Base-by-base conservation (phyloP, 768 basidiomycete species). In the Chlorophyllum brunneum region DNA sequence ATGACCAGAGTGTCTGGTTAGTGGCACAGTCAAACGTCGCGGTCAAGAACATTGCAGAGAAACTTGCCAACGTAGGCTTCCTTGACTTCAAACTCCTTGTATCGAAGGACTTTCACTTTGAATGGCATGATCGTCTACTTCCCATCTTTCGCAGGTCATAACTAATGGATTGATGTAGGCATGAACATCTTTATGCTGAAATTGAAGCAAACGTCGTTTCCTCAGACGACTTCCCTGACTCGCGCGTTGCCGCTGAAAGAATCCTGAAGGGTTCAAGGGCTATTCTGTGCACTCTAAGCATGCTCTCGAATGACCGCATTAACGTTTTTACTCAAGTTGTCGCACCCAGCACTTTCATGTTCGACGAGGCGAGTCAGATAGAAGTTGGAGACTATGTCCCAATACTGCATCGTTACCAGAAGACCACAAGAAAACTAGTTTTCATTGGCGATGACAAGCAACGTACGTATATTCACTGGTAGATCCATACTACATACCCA, bases 11-110 rank as follows among this genome's bases (percentile, higher is more conserved):
- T 0, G 67, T 86, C 8, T 90, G 84, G 81, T 73, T 90, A 7
- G 67, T 83, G 47, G 83, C 87, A 3, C 85, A 88, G 56, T 85
- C 84, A 8, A 89, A 90, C 64, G 79, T 89, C 48, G 88, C 86
- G 27, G 86, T 90, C 30, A 88, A 86, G 65, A 88, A 88, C 56
- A 86, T 89, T 57, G 87, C 87, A 15, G 86, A 86, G 59, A 88
- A 86, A 59, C 63, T 89, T 10, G 73, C 69, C 2, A 63, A 71
- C 1, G 68, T 76, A 55, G 67, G 64, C 4, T 73, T 83, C 42
- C 34, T 61, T 1, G 55, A 77, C 5, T 89, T 80, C 69, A 85
- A 70, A 59, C 65, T 89, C 0, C 61, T 89, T 1, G 84, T 89
- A 15, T 82, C 86, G 2, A 66, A 67, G 65, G 79, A 81, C 0